phyloP scores from a whole-genome alignment of 352 stramenopile genomes.

The Blastocystis sp. region DNA sequence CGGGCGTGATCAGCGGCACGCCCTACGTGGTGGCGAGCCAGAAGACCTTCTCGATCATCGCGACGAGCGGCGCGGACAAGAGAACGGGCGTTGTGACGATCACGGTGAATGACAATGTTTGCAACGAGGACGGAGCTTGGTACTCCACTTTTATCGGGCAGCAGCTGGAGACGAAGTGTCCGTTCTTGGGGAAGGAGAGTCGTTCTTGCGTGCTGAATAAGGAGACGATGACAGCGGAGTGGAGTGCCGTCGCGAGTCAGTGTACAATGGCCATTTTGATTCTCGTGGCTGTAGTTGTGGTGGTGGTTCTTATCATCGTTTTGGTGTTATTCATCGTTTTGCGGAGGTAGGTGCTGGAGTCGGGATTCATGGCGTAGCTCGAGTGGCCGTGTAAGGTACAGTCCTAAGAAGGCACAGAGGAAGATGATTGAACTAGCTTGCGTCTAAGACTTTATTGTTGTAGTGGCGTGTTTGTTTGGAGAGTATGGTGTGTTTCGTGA shows the following conservation, averaged over 20 bases:
- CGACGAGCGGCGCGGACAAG: neutral
- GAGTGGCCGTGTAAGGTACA: constrained; percentile 5
- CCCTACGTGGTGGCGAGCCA: neutral
- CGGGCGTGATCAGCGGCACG: constrained; percentile 35
- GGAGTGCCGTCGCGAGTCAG: constrained; percentile 9
- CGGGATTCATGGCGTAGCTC: neutral
- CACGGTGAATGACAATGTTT: constrained; percentile 41
- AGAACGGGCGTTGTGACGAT: neutral
- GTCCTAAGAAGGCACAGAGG: constrained; percentile 23
- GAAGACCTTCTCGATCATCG: neutral
- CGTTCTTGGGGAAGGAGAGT: constrained; percentile 24
- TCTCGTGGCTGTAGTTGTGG: constrained; percentile 22
- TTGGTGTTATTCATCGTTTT: constrained; percentile 39
- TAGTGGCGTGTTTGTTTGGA: constrained; percentile 19
- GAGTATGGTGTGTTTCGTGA: neutral
- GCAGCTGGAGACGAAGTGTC: constrained; percentile 12
- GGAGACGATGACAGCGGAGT: neutral
- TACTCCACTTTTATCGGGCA: constrained; percentile 5
- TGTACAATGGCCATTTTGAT: constrained; percentile 28
- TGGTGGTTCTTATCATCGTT: constrained; percentile 40
- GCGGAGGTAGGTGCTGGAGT: neutral
- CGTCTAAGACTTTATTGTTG: constrained; percentile 34
- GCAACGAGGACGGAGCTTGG: constrained; percentile 13
- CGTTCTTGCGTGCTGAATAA: neutral
- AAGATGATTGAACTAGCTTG: constrained; percentile 51